These are phyloP conservation scores for Fusarium virguliforme DNA, from an alignment of 2,329 filamentous ascomycete genomes.

Conservation along the genomic window DNA sequence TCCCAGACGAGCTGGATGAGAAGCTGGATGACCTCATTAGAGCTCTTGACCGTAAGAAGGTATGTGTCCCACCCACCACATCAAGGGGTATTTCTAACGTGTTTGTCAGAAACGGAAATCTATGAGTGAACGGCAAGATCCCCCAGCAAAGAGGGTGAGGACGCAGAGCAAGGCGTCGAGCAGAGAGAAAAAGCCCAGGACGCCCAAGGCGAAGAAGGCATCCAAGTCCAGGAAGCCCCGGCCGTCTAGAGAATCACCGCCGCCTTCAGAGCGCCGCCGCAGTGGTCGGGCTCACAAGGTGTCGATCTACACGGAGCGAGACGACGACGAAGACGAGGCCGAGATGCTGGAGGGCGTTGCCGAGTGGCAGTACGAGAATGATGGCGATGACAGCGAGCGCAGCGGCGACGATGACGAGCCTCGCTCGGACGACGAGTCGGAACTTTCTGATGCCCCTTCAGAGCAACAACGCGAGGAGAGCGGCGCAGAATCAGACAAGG, in stretches of 20 bases:
- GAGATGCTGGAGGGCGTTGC: slow-evolving; percentile 75
- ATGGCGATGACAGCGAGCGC: slow-evolving; percentile 48
- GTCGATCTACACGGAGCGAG: slow-evolving; percentile 70
- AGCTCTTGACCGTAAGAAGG: slow-evolving; percentile 81
- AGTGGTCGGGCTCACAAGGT: slow-evolving; percentile 67
- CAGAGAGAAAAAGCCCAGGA: slow-evolving; percentile 59
- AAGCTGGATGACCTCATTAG: slow-evolving; percentile 79
- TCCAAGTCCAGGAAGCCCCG: slow-evolving; percentile 53
- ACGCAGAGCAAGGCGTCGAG: slow-evolving; percentile 58
- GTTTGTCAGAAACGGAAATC: slow-evolving; percentile 70
- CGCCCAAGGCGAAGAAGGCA: slow-evolving; percentile 56
- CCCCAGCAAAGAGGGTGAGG: slow-evolving; percentile 58
- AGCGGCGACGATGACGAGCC: slow-evolving; percentile 43
- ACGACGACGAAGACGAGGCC: slow-evolving; percentile 72
- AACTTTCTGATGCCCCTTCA: slow-evolving; percentile 45
- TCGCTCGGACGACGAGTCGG: slow-evolving; percentile 38
- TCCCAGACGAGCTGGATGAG: slow-evolving; percentile 83
- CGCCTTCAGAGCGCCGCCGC: slow-evolving; percentile 67
- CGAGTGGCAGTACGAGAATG: slow-evolving; percentile 68
- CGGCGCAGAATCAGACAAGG: slow-evolving; percentile 31
- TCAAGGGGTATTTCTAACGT: slow-evolving; percentile 45
- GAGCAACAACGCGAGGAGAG: slow-evolving; percentile 34
- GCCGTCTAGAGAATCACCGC: slow-evolving; percentile 53
- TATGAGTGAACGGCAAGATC: slow-evolving; percentile 65
- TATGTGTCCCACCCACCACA: slow-evolving; percentile 51